Percentiles rank a stretch among this genome's conserved stretches.
These are phyloP conservation scores for Aspergillus saccharolyticus DNA, from an alignment of 495 filamentous ascomycete genomes.

Conservation along the genomic window DNA sequence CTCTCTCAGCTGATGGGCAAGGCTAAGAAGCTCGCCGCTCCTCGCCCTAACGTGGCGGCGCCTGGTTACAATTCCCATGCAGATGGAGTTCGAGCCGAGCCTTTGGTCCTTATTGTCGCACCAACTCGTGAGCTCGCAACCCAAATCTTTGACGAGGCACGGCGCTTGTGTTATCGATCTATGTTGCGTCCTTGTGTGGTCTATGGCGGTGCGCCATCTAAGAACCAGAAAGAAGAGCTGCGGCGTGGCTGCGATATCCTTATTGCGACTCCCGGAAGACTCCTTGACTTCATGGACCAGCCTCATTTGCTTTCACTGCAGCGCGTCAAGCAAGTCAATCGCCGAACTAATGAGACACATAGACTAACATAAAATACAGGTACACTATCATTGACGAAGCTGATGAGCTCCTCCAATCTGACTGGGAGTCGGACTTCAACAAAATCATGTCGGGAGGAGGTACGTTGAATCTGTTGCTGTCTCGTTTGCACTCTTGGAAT, in stretches of 20 bases:
- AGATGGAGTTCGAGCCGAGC: conserved; percentile 64
- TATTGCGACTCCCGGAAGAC: conserved; percentile 80
- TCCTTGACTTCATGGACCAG: conserved; percentile 75
- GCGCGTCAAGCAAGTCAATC: conserved; percentile 60
- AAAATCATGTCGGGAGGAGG: conserved; percentile 73
- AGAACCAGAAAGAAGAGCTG: conserved; percentile 64
- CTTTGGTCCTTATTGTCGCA: conserved; percentile 77
- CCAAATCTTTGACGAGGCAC: conserved; percentile 91
- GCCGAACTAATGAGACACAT: conserved; percentile 1
- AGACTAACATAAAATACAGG: conserved; percentile 27
- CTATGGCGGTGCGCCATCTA: conserved; percentile 75
- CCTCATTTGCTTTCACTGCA: conserved; percentile 61
- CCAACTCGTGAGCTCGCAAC: conserved; percentile 85
- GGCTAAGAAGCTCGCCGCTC: conserved; percentile 72
- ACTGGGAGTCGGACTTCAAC: conserved; percentile 68
- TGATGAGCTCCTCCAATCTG: conserved; percentile 76
- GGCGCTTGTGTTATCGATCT: conserved; percentile 85
- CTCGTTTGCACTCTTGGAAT: conserved; percentile 4
- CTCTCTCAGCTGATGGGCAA: conserved; percentile 92
- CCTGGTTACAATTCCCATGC: conserved; percentile 35
- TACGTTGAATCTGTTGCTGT: conserved; percentile 34
- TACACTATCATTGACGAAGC: conserved; percentile 92
- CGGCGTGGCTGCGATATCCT: conserved; percentile 83
- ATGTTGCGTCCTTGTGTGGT: conserved; percentile 90
- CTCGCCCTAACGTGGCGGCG: conserved; percentile 59